A percentile compares a stretch with the other conserved stretches of the same genome.
Conservation (phyloP, 805 yeast species). For the Yarrowia porcina region DNA sequence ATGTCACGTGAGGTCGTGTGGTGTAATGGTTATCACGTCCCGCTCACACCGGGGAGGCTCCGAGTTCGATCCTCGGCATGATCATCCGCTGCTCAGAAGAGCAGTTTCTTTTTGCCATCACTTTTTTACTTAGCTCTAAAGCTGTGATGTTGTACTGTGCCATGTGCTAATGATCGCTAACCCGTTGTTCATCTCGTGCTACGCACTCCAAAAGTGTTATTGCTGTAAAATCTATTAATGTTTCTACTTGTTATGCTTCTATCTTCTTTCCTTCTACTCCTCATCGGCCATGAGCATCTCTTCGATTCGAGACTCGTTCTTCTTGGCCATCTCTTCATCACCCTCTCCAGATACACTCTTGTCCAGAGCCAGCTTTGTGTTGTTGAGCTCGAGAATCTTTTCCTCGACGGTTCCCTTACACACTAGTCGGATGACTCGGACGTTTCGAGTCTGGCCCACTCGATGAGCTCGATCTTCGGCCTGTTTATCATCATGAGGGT, state of each 20-base stretch:
- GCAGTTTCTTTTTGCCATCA: not conserved
- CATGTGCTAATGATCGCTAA: too few relatives aligned
- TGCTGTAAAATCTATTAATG: constrained; percentile 7
- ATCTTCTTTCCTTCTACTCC: not conserved
- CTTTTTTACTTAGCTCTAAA: too few relatives aligned
- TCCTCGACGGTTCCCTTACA: constrained; percentile 80
- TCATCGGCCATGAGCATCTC: constrained; percentile 22
- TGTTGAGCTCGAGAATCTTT: constrained; percentile 79
- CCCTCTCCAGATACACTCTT: constrained; percentile 42
- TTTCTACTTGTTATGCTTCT: not conserved
- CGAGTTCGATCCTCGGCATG: constrained; percentile 23
- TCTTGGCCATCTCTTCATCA: constrained; percentile 36
- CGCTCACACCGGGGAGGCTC: constrained; percentile 26
- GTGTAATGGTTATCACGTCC: constrained; percentile 26
- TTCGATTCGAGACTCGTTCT: constrained; percentile 20
- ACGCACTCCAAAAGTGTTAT: too few relatives aligned
- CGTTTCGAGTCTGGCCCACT: constrained; percentile 89
- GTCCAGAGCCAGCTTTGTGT: constrained; percentile 86
- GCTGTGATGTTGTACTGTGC: too few relatives aligned
- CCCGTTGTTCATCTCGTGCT: too few relatives aligned
- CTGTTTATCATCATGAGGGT: constrained; percentile 97
- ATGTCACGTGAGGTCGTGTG: constrained; percentile 21
- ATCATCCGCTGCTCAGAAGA: not conserved
- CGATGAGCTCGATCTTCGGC: constrained; percentile 99
- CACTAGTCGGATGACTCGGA: constrained; percentile 71